Conservation (phyloP, 495 filamentous ascomycete species). For the Hypoxylon fuscum region DNA sequence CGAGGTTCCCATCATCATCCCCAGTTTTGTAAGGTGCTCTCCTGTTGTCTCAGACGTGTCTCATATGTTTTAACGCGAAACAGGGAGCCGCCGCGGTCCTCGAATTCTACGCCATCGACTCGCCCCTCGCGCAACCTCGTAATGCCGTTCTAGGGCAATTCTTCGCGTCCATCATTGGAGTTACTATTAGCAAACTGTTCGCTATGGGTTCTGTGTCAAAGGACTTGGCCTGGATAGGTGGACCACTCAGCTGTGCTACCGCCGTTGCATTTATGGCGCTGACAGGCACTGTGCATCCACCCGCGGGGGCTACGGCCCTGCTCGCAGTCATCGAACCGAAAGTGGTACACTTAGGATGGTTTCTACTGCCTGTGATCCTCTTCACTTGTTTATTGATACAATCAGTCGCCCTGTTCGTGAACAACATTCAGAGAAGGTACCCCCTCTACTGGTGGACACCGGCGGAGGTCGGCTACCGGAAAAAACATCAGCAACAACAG, state of each 20-base stretch:
- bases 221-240: conserved; percentile 70
- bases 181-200: conserved; percentile 78
- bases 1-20: conserved; percentile 60
- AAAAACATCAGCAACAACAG: conserved; percentile 4
- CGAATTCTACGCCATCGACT: conserved; percentile 77
- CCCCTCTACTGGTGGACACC: conserved; percentile 83
- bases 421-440: conserved; percentile 80
- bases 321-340: conserved; percentile 72
- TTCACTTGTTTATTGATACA: conserved; percentile 74
- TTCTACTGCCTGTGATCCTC: conserved; percentile 71
- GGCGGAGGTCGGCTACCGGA: conserved; percentile 45
- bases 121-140: conserved; percentile 84
- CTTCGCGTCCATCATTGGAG: conserved; percentile 71
- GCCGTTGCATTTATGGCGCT: conserved; percentile 77
- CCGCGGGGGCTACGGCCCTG: conserved; percentile 87
- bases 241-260: conserved; percentile 72
- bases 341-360: conserved; percentile 73
- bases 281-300: conserved; percentile 84
- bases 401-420: conserved; percentile 70
- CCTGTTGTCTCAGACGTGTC: background rate
- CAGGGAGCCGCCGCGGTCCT: conserved; percentile 81
- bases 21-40: conserved; percentile 55
- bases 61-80: background rate
- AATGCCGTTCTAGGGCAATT: conserved; percentile 78
- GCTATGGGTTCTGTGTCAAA: conserved; percentile 63